Conservation (phyloP, 805 yeast genomes). For the Cyberlindnera mycetangii region DNA sequence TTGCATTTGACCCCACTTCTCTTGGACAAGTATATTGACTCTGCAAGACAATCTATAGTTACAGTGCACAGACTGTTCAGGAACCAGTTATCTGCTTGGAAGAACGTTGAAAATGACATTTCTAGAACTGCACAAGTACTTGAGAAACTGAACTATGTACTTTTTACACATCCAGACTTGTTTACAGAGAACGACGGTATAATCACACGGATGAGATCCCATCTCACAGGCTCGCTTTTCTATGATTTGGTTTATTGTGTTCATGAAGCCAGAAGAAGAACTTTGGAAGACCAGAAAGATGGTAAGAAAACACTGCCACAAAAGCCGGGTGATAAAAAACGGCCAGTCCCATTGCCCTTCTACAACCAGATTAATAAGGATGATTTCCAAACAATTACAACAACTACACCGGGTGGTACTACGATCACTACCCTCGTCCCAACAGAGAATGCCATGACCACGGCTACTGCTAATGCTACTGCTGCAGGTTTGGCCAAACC, state of each 20-base stretch:
- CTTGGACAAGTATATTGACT: slow-evolving; percentile 66
- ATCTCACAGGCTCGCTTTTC: slow-evolving; percentile 84
- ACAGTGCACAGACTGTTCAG: slow-evolving; percentile 86
- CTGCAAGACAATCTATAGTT: slow-evolving; percentile 89
- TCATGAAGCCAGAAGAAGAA: slow-evolving; percentile 86
- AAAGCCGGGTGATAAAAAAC: slow-evolving; percentile 19
- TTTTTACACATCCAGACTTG: slow-evolving; percentile 83
- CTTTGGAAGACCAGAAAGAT: slow-evolving; percentile 38
- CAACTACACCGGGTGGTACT: slow-evolving; percentile 90
- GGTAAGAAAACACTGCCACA: slow-evolving; percentile 28
- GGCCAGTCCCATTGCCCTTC: slow-evolving; percentile 68
- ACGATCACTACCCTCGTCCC: slow-evolving; percentile 88
- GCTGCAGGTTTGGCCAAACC: slow-evolving; percentile 55
- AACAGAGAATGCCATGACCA: slow-evolving; percentile 69
- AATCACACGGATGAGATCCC: slow-evolving; percentile 86
- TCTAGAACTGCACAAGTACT: slow-evolving; percentile 88
- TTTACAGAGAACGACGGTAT: slow-evolving; percentile 71
- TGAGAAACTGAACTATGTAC: slow-evolving; percentile 83
- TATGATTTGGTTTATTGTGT: slow-evolving; percentile 93
- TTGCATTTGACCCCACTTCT: slow-evolving; percentile 76
- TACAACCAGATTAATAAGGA: slow-evolving; percentile 88
- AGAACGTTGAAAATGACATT: slow-evolving; percentile 78
- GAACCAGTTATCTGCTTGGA: slow-evolving; percentile 90
- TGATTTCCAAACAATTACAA: slow-evolving; percentile 79
- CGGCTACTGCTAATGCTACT: slow-evolving; percentile 54